phyloP scores from a whole-genome alignment of 1,284 basidiomycete species.

The Termitomyces sp. region DNA sequence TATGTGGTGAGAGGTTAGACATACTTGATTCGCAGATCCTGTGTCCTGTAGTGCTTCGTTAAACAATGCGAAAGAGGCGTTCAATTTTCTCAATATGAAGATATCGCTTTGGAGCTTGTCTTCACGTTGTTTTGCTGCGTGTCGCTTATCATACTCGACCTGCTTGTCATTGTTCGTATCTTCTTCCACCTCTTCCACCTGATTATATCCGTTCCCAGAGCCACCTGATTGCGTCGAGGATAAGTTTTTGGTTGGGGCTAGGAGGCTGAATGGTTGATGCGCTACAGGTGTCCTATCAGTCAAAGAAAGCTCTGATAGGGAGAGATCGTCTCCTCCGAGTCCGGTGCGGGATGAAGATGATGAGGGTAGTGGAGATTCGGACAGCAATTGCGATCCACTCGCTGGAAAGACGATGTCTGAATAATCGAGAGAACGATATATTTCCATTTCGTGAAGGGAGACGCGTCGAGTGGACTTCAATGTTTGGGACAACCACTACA shows the following conservation, averaged over 20 bases:
- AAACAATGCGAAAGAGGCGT: conserved; percentile 59
- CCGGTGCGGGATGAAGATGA: conserved; percentile 40
- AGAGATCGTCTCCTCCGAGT: conserved; percentile 50
- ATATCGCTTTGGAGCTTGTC: conserved; percentile 70
- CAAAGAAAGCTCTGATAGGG: conserved; percentile 58
- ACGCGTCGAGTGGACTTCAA: background rate
- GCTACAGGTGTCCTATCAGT: conserved; percentile 31
- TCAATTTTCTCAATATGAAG: conserved; percentile 66
- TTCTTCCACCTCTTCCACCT: conserved; percentile 3
- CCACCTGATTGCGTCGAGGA: conserved; percentile 13
- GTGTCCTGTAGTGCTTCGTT: conserved; percentile 60
- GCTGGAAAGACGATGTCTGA: conserved; percentile 30
- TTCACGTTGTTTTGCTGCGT: conserved; percentile 47
- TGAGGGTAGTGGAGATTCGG: conserved; percentile 43
- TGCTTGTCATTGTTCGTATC: conserved; percentile 9
- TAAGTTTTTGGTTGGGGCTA: conserved; percentile 24
- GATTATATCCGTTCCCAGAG: background rate
- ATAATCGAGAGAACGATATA: conserved; percentile 18
- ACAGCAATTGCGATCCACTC: conserved; percentile 45
- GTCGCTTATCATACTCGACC: conserved; percentile 17
- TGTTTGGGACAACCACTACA: too few relatives aligned
- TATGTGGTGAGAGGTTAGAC: conserved; percentile 13
- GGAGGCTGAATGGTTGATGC: conserved; percentile 36
- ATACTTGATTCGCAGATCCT: conserved; percentile 61
- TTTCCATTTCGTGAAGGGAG: conserved; percentile 1